Percentiles rank a stretch among this genome's conserved stretches.
These are phyloP conservation scores for Dictyostelium purpureum DNA, from an alignment of 78 protist genomes.

Conservation along the genomic window DNA sequence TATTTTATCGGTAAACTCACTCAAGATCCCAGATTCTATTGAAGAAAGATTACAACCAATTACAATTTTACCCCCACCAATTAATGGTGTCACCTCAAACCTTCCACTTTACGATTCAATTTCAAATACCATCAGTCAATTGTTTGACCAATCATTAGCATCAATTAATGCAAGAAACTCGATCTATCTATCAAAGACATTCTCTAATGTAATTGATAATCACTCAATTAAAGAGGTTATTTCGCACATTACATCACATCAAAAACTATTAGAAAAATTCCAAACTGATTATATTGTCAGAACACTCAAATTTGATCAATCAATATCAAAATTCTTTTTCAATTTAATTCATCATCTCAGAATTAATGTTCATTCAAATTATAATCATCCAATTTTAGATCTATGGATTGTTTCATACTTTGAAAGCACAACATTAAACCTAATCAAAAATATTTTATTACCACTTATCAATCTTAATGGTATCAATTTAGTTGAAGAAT, in stretches of 20 bases:
- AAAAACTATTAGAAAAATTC: not conserved
- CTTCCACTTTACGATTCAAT: slow-evolving; percentile 26
- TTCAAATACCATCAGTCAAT: not conserved
- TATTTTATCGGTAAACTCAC: not conserved
- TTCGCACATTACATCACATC: not conserved
- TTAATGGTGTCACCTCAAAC: not conserved
- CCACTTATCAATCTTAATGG: not conserved
- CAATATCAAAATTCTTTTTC: slow-evolving; percentile 1
- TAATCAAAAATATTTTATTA: slow-evolving; percentile 3
- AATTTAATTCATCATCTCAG: not conserved
- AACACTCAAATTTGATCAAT: not conserved
- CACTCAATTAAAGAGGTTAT: not conserved
- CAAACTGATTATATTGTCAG: slow-evolving; percentile 28
- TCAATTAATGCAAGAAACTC: not conserved
- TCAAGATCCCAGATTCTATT: not conserved
- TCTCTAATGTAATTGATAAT: not conserved
- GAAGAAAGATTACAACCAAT: slow-evolving; percentile 46
- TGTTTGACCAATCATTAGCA: slow-evolving; percentile 14
- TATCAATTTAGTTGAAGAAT: not conserved
- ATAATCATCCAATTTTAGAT: not conserved
- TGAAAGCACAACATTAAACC: not conserved
- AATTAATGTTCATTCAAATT: not conserved
- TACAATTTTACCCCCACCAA: not conserved
- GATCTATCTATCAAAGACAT: not conserved
- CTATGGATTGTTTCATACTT: slow-evolving; percentile 7